Evolutionary conservation across 2,329 filamentous ascomycete genomes (phyloP), one percentile per base, ranked within the genome.

Genomic region (Chrysosporium queenslandicum): DNA sequence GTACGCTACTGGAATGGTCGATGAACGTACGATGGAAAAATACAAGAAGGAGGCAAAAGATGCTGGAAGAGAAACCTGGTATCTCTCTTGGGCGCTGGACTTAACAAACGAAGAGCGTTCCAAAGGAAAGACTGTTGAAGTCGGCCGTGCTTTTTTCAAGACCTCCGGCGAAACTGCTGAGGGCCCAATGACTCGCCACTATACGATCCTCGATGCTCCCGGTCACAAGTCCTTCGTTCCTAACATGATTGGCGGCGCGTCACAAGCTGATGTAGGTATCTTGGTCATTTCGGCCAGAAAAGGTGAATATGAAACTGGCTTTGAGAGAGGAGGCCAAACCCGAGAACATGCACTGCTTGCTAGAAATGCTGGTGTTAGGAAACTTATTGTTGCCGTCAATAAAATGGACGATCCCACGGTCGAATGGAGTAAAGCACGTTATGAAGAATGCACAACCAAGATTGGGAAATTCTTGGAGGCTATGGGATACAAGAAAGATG

Each of bases 351-450:
- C 94, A 53, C 88, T 98, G 77, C 78, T 98, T 66, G 94, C 94
- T 60, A 95, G 97, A 74, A 98, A 94, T 0, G 91, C 95, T 68
- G 92, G 92, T 71, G 92, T 98, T 55, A 94, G 94, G 78, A 96
- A 96, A 74, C 79, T 98, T 52, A 77, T 97, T 42, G 84, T 98
- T 27, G 92, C 80, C 50, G 90, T 96, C 67, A 98, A 98, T 81
- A 98, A 98, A 78, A 98, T 98, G 94, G 92, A 98, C 66, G 92
- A 98, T 67, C 77, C 85, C 9, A 98, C 92, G 2, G 94, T 98
- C 48, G 81, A 95, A 65, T 98, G 94, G 94, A 92, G 86, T 51
- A 82, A 96, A 62, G 86, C 87, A 37, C 84, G 92, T 53, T 98
- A 88, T 75, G 83, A 87, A 64, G 92, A 98, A 72, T 98, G 92